A percentile compares a stretch with the other conserved stretches of the same genome.
These are phyloP conservation scores for Chrysanthemum makinoi DNA, from an alignment of 129 eudicot genomes.

Conservation along the genomic window DNA sequence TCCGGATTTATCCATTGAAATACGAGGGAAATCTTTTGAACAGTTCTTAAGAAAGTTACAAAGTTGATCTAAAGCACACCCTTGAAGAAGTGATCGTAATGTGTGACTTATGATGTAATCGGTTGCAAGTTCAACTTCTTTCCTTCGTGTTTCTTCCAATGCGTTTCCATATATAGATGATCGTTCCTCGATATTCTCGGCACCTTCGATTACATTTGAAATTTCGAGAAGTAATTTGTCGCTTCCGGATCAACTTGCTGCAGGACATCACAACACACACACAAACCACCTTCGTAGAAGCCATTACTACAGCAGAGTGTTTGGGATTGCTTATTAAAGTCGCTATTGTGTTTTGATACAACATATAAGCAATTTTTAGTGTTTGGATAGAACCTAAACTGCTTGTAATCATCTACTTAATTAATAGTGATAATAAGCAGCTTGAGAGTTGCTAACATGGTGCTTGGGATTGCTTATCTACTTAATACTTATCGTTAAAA, in stretches of 20 bases:
- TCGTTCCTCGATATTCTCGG: conserved; percentile 67
- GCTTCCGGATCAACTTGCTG: conserved; percentile 78
- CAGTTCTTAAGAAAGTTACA: conserved; percentile 70
- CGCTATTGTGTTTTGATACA: too few relatives aligned
- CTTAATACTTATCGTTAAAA: too few relatives aligned
- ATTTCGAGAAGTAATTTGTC: conserved; percentile 58
- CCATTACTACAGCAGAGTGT: too few relatives aligned
- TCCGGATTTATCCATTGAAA: conserved; percentile 83
- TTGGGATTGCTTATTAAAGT: too few relatives aligned
- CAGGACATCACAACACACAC: conserved; percentile 28
- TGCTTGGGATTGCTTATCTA: too few relatives aligned
- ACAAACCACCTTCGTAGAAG: not conserved
- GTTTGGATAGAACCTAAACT: not conserved
- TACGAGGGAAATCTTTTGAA: conserved; percentile 54
- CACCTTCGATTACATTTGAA: conserved; percentile 67
- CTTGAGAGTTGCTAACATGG: too few relatives aligned
- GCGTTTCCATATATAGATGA: conserved; percentile 78
- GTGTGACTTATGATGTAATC: conserved; percentile 91
- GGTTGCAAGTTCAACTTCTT: conserved; percentile 89
- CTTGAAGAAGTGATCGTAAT: conserved; percentile 77
- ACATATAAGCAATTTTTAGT: too few relatives aligned
- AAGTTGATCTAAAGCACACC: conserved; percentile 70
- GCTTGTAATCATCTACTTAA: too few relatives aligned
- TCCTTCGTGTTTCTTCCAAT: conserved; percentile 82
- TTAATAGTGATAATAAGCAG: too few relatives aligned